phyloP scores from a whole-genome alignment of 192 early-diverging fungal species.

The Mortierella alpina region DNA sequence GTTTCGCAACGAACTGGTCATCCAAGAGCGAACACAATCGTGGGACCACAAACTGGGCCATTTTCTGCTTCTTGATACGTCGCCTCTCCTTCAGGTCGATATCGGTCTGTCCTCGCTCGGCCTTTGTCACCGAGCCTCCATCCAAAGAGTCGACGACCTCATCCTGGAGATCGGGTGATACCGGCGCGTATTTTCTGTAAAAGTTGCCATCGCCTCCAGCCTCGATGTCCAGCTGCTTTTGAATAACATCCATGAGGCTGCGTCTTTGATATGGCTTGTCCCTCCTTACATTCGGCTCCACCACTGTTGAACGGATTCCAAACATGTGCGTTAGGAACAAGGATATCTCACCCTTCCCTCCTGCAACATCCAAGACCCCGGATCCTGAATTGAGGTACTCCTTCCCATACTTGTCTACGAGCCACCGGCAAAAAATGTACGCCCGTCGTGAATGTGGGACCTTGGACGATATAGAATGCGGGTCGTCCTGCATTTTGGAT shows the following conservation, averaged over 20 bases:
- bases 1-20: conserved; percentile 35
- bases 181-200: not conserved
- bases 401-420: conserved; percentile 55
- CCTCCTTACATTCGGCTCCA: conserved; percentile 59
- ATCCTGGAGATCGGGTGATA: not conserved
- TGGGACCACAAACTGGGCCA: conserved; percentile 28
- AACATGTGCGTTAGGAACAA: conserved; percentile 60
- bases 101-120: not conserved
- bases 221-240: conserved; percentile 40
- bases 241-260: conserved; percentile 39
- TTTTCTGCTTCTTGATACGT: conserved; percentile 18
- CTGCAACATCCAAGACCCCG: conserved; percentile 65
- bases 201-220: conserved; percentile 30
- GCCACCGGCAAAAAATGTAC: conserved; percentile 62
- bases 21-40: conserved; percentile 51
- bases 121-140: too few species aligned
- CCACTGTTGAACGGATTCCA: conserved; percentile 59
- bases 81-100: conserved; percentile 19
- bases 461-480: conserved; percentile 52
- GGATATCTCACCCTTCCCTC: conserved; percentile 65
- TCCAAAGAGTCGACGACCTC: not conserved
- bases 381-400: conserved; percentile 50
- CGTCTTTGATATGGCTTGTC: conserved; percentile 38
- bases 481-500: conserved; percentile 53
- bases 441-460: conserved; percentile 61